phyloP scores from a whole-genome alignment of 441 rosid species.

The Pelargonium australe region DNA sequence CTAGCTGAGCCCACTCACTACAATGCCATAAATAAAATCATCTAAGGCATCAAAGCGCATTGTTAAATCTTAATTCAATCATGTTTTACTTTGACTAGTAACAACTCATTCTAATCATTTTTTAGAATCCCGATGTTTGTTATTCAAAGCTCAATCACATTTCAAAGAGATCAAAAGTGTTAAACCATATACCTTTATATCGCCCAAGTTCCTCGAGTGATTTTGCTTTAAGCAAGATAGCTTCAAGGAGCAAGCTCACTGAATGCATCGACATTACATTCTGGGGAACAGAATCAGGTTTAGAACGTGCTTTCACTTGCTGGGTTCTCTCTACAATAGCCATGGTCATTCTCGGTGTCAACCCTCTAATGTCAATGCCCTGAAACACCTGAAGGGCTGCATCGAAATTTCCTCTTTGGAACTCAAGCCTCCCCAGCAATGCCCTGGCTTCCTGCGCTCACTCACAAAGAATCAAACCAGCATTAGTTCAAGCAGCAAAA shows the following conservation, averaged over 20 bases:
- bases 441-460: constrained; percentile 86
- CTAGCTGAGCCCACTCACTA: background rate
- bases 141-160: background rate
- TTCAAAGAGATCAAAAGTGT: background rate
- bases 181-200: constrained; percentile 39
- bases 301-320: constrained; percentile 49
- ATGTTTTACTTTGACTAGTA: background rate
- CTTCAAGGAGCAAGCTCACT: constrained; percentile 77
- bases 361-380: constrained; percentile 66
- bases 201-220: constrained; percentile 64
- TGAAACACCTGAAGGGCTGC: constrained; percentile 96
- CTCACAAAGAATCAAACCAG: background rate
- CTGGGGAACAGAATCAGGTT: constrained; percentile 37
- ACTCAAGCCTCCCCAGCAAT: constrained; percentile 84
- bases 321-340: constrained; percentile 60
- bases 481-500: constrained; percentile 5
- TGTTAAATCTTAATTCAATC: background rate
- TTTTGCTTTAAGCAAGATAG: constrained; percentile 73
- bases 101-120: background rate
- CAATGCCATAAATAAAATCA: background rate
- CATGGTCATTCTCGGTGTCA: constrained; percentile 57
- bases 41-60: background rate
- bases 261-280: constrained; percentile 81
- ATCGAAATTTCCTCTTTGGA: constrained; percentile 79
- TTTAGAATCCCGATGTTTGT: background rate